phyloP scores from a whole-genome alignment of 1,139 yeast genomes.

The Pichia sp. region DNA sequence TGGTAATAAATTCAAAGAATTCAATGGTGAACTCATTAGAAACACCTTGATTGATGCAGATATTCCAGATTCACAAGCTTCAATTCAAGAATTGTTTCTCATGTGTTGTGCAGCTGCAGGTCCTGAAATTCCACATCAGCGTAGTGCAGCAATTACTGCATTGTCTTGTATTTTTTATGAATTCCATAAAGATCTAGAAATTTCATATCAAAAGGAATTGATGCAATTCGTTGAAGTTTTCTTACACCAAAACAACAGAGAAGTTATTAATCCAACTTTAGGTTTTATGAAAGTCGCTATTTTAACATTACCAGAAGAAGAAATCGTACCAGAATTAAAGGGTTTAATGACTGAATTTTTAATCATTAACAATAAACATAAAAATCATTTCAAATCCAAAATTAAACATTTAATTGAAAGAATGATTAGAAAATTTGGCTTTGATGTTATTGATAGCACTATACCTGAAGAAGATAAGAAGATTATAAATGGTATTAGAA shows the following conservation, averaged over 20 bases:
- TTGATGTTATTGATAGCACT: slow-evolving; percentile 65
- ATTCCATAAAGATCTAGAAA: slow-evolving; percentile 57
- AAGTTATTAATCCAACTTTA: slow-evolving; percentile 87
- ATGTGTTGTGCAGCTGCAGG: slow-evolving; percentile 96
- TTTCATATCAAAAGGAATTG: slow-evolving; percentile 59
- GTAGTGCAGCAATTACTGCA: slow-evolving; percentile 91
- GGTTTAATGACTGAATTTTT: slow-evolving; percentile 64
- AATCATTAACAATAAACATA: slow-evolving; percentile 94
- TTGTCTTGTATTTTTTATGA: slow-evolving; percentile 82
- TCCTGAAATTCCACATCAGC: slow-evolving; percentile 90
- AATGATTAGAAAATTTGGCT: slow-evolving; percentile 81
- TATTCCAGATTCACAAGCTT: slow-evolving; percentile 59
- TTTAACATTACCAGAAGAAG: slow-evolving; percentile 73
- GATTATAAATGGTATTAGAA: slow-evolving; percentile 76
- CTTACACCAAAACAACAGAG: slow-evolving; percentile 84
- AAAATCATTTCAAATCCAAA: slow-evolving; percentile 87
- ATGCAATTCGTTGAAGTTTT: slow-evolving; percentile 86
- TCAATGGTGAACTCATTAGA: slow-evolving; percentile 59
- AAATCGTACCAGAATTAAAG: slow-evolving; percentile 60
- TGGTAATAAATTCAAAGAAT: slow-evolving; percentile 63
- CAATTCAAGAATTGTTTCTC: slow-evolving; percentile 75
- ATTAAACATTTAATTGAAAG: slow-evolving; percentile 92
- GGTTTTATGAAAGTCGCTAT: slow-evolving; percentile 93
- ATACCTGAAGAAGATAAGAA: slow-evolving; percentile 89
- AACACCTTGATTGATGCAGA: slow-evolving; percentile 56